phyloP scores from a whole-genome alignment of 2,329 filamentous ascomycete species.

The Aspergillus vadensis region DNA sequence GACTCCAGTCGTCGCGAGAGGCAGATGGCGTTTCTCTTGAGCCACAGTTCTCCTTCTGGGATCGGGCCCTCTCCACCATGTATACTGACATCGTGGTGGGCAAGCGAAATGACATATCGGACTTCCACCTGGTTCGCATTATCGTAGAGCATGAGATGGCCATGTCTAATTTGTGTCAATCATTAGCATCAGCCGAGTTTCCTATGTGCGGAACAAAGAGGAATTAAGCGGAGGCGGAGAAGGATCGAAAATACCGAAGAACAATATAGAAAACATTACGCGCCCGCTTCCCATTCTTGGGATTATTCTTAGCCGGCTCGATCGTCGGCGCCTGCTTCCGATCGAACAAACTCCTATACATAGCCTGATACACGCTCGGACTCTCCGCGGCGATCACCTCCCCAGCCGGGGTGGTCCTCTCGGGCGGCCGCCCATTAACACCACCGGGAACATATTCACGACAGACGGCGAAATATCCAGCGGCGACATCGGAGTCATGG shows the following conservation, averaged over 20 bases:
- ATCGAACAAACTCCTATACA: slow-evolving; percentile 96
- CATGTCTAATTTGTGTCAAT: slow-evolving; percentile 62
- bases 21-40: slow-evolving; percentile 89
- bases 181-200: slow-evolving; percentile 19
- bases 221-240: not conserved
- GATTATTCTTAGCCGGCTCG: slow-evolving; percentile 53
- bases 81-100: slow-evolving; percentile 78
- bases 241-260: slow-evolving; percentile 62
- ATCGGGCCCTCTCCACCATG: slow-evolving; percentile 78
- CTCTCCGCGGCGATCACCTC: slow-evolving; percentile 77
- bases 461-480: slow-evolving; percentile 93
- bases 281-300: slow-evolving; percentile 59
- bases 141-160: slow-evolving; percentile 96
- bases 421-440: slow-evolving; percentile 88
- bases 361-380: slow-evolving; percentile 94
- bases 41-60: slow-evolving; percentile 90
- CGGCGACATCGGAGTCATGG: slow-evolving; percentile 74
- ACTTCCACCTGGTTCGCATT: slow-evolving; percentile 94
- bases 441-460: slow-evolving; percentile 89
- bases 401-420: slow-evolving; percentile 78
- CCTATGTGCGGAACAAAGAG: not conserved
- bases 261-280: slow-evolving; percentile 94
- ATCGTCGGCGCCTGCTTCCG: slow-evolving; percentile 64
- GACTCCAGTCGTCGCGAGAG: slow-evolving; percentile 65
- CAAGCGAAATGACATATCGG: slow-evolving; percentile 89